Evolutionary conservation across 768 basidiomycete genomes (phyloP), one percentile per base, ranked within the genome.

Genomic region (Rhodotorula sphaerocarpa): DNA sequence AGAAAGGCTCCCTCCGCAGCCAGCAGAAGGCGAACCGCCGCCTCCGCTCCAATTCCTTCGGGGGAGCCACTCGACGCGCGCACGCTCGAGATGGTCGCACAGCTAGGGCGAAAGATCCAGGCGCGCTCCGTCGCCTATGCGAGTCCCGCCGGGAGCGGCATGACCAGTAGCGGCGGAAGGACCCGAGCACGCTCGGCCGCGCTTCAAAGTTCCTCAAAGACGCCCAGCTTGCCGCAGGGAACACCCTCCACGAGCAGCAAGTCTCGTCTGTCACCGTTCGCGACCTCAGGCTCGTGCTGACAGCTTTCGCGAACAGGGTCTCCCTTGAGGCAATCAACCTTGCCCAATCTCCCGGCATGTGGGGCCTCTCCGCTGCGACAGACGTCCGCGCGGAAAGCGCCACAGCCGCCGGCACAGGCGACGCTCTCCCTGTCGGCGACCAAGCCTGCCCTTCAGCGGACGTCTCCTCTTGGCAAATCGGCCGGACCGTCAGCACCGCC

Each of bases 71-170:
- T 58, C 30, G 57, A 58, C 21, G 57, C 41, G 30, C 12, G 30
- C 7, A 50, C 57, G n/a, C 50, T 58, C 9, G 11, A 41, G 20
- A 58, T 58, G 57, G 50, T 58, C n/a, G 44, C 39, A n/a, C 57
- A 58, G 48, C 42, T 58, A 15, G 57, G 48, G 11, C 43, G 27
- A 30, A 58, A 58, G 50, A 42, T 58, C 42, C 50, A 51, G 16
- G 57, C 57, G 42, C 14, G 57, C 3, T 15, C 48, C 25, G 57
- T 48, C 30, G 48, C 48, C 14, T 4, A 27, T 21, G 15, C 1
- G 3, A 58, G 57, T 23, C 57, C 57, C 5, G 42, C 50, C 2
- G 21, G 27, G 23, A 5, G 34, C 18, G n/a, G 45, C 14, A 12
- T 15, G 15, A 36, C 21, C 11, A 7, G 3, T n/a, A 41, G 36